Conservation (phyloP, 2,329 filamentous ascomycete genomes). For the Pyricularia sp. region DNA sequence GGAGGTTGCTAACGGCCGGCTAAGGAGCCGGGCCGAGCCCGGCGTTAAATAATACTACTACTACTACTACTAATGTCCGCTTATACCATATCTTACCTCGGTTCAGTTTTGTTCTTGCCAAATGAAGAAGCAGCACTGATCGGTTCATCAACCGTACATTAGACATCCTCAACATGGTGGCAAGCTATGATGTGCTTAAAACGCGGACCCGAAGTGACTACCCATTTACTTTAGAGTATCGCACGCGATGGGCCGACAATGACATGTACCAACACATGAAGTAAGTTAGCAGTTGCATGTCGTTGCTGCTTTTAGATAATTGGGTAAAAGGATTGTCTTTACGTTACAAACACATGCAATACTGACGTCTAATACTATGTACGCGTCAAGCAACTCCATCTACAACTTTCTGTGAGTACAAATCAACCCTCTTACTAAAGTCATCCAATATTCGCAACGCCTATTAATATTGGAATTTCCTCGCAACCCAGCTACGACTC, state of each 20-base stretch:
- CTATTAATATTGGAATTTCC: background rate
- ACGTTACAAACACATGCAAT: background rate
- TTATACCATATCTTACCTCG: background rate
- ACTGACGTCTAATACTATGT: background rate
- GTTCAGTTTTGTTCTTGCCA: background rate
- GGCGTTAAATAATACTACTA: too few species aligned
- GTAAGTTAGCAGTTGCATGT: background rate
- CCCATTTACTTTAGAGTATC: constrained; percentile 64
- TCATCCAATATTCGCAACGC: too few species aligned
- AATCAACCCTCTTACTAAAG: background rate
- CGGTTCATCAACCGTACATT: background rate
- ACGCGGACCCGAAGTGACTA: constrained; percentile 59
- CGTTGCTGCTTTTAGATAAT: background rate
- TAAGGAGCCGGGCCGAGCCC: too few species aligned
- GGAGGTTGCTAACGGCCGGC: too few species aligned
- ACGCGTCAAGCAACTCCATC: constrained; percentile 46
- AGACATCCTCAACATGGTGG: constrained; percentile 14
- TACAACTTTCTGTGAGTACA: constrained; percentile 60
- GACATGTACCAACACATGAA: constrained; percentile 95
- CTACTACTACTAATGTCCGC: too few species aligned
- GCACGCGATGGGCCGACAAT: constrained; percentile 85
- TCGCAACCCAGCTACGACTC: constrained; percentile 59
- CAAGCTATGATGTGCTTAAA: constrained; percentile 34
- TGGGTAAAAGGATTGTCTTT: background rate
- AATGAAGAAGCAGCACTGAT: background rate